These are phyloP conservation scores for Naegleria gruberi DNA, from an alignment of 208 protist species.

Conservation along the genomic window DNA sequence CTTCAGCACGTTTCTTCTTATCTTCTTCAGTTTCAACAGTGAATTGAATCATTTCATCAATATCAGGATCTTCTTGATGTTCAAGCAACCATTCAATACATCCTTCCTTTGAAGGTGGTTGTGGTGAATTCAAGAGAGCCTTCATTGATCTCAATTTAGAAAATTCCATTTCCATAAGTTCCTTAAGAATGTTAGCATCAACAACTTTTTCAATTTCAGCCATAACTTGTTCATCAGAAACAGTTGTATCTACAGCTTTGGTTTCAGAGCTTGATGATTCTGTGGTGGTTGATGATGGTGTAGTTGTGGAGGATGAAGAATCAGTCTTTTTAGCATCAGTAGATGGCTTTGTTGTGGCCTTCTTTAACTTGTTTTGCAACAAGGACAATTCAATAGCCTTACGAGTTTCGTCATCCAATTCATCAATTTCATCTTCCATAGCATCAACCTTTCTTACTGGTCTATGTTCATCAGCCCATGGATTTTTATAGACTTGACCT, in stretches of 20 bases:
- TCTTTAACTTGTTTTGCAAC: neutral
- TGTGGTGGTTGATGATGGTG: neutral
- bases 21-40: constrained; percentile 18
- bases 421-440: neutral
- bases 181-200: neutral
- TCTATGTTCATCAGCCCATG: neutral
- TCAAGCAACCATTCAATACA: constrained; percentile 11
- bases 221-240: neutral
- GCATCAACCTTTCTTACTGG: neutral
- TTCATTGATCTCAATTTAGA: constrained; percentile 7
- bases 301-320: neutral
- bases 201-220: neutral
- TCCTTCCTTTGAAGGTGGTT: neutral
- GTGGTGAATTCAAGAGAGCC: neutral
- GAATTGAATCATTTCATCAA: constrained; percentile 17
- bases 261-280: neutral
- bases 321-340: neutral
- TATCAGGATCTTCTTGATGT: constrained; percentile 10
- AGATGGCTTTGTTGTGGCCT: neutral
- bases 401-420: neutral
- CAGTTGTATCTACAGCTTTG: neutral
- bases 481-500: neutral
- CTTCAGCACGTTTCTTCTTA: neutral
- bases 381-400: neutral
- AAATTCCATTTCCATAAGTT: constrained; percentile 16